Conservation (phyloP, 805 yeast genomes). For the Pichia rugopelliculosa region DNA sequence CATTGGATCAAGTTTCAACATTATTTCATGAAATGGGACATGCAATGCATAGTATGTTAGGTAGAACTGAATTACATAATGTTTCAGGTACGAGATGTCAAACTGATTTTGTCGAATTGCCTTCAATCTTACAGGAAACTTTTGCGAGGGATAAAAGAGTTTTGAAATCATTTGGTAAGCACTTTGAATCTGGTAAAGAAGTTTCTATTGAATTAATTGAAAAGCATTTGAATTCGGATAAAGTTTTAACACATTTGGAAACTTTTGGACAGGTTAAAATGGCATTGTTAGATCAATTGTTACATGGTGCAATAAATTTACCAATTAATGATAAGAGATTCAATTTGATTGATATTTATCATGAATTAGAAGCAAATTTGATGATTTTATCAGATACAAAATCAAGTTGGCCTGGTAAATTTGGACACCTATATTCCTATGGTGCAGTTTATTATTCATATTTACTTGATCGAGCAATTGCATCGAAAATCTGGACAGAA, state of each 20-base stretch:
- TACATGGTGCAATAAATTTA: constrained; percentile 47
- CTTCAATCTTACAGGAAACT: constrained; percentile 93
- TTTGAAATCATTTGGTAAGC: constrained; percentile 62
- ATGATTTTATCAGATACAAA: constrained; percentile 58
- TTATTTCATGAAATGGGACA: constrained; percentile 98
- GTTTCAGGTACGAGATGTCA: constrained; percentile 93
- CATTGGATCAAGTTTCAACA: constrained; percentile 81
- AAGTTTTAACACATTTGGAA: constrained; percentile 59
- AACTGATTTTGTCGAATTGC: constrained; percentile 94
- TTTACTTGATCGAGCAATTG: constrained; percentile 85
- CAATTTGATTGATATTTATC: constrained; percentile 57
- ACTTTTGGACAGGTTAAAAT: constrained; percentile 80
- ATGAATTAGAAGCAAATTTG: constrained; percentile 50
- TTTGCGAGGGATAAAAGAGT: constrained; percentile 82
- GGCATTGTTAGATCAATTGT: constrained; percentile 79
- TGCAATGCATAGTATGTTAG: constrained; percentile 96
- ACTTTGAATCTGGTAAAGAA: constrained; percentile 57
- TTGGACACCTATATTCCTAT: constrained; percentile 88
- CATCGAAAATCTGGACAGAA: constrained; percentile 73
- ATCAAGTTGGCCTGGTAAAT: constrained; percentile 89
- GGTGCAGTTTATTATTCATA: constrained; percentile 94
- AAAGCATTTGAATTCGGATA: constrained; percentile 43
- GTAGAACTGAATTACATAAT: constrained; percentile 82
- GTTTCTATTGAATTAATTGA: constrained; percentile 39
- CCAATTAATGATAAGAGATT: constrained; percentile 31